Conservation (phyloP, 139 green algal genomes). For the Micractinium sp. region DNA sequence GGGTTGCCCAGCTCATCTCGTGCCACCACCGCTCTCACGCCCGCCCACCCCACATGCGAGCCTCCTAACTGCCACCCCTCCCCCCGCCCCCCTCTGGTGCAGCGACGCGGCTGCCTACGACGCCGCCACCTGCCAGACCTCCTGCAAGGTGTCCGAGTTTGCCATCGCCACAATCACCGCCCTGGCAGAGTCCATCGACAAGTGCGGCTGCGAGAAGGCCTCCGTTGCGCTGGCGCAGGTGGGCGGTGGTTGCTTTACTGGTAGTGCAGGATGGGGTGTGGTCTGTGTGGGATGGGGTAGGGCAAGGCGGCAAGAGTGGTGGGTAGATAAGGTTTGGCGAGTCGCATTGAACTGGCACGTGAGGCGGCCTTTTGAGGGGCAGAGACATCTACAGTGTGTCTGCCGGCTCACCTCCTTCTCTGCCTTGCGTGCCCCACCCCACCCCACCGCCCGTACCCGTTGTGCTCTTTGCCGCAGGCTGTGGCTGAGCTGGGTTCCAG, state of each 20-base stretch:
- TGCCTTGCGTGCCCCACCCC: too few relatives aligned
- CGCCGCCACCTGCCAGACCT: neutral
- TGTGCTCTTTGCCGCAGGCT: too few relatives aligned
- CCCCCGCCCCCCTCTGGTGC: neutral
- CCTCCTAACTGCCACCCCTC: neutral
- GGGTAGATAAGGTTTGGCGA: too few relatives aligned
- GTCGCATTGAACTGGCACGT: too few relatives aligned
- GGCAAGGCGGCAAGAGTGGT: too few relatives aligned
- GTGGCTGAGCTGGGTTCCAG: constrained; percentile 2
- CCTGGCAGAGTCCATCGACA: neutral
- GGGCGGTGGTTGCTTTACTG: neutral
- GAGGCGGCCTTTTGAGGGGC: too few relatives aligned
- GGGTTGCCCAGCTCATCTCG: too few relatives aligned
- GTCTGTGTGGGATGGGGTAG: too few relatives aligned
- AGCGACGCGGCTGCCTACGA: constrained; percentile 19
- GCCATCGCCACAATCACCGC: neutral
- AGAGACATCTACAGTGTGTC: too few relatives aligned
- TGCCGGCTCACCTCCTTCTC: too few relatives aligned
- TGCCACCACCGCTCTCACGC: neutral
- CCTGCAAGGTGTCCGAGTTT: constrained; percentile 6
- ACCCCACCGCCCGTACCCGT: too few relatives aligned
- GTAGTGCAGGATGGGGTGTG: neutral
- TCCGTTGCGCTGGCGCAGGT: neutral
- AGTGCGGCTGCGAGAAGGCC: neutral
- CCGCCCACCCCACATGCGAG: neutral